Base-by-base conservation (phyloP, 495 filamentous ascomycete species). In the Lichina pygmaea region DNA sequence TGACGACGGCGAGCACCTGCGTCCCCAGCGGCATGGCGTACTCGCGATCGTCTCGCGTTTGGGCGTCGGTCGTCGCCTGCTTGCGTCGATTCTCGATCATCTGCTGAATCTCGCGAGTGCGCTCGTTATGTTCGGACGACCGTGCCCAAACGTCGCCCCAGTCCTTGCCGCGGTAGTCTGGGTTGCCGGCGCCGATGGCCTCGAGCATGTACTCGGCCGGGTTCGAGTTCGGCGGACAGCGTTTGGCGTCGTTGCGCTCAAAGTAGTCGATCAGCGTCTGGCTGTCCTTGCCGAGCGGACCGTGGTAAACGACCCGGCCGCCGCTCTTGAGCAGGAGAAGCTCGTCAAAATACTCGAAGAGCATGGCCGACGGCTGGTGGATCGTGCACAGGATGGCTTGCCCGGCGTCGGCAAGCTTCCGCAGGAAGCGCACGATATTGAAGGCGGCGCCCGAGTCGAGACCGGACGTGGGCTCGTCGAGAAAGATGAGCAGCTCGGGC, bases 321-420 rank as follows among this genome's bases (percentile, higher is more conserved):
- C 74, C 75, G 42, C 58, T 60, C 47, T 74, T 68, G 7, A 83
- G 63, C 3, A 82, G 61, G 0, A 82, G 54, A 6, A 82, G 60
- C 7, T 71, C 62, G 51, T 82, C 77, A 45, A 83, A 83, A 51
- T 79, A 77, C 54, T 89, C 76, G 51, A 94, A 93, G 0, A 94
- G 66, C 0, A 80, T 77, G 4, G 80, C 73, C 80, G 12, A 54
- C 4, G 86, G 86, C 51, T 94, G 86, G 57, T 93, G 86, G 50
- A 93, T 94, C 0, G 86, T 93, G 59, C 79, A 84, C 1, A 93
- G 70, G 55, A 93, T 81, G 13, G 86, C 83, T 52, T 93, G 84
- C 1, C 86, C 86, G 37, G 75, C 73, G 0, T 69, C 72, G 0
- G 84, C 75, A 8, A 93, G 68, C 61, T 91, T 93, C 43, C 75